A percentile compares a stretch with the other conserved stretches of the same genome.
Evolutionary conservation across 2,329 filamentous ascomycete genomes (phyloP).

Genomic region (Penicillium italicum): DNA sequence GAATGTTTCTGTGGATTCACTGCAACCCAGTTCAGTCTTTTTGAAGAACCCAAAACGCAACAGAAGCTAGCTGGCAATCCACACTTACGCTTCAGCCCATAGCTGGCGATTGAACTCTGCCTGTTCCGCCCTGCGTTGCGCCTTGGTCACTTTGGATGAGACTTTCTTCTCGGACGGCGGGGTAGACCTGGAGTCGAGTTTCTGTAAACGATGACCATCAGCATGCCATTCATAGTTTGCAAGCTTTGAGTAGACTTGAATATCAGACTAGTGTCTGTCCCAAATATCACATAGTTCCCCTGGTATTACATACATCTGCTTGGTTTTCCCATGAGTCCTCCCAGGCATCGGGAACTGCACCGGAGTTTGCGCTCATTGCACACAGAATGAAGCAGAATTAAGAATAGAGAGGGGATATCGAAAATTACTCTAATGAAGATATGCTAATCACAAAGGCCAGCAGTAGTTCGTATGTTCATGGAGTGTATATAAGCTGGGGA

Average conservation of each 20-base stretch:
- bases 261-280: not conserved
- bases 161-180: constrained; percentile 44
- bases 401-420: not conserved
- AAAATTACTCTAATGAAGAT: not conserved
- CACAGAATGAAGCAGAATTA: not conserved
- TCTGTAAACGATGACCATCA: constrained; percentile 29
- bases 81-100: constrained; percentile 77
- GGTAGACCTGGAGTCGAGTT: constrained; percentile 39
- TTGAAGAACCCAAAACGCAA: not conserved
- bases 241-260: not conserved
- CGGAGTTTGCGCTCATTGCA: constrained; percentile 46
- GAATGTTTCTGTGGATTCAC: constrained; percentile 69
- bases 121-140: constrained; percentile 75
- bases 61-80: not conserved
- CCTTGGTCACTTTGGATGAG: constrained; percentile 61
- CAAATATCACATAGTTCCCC: not conserved
- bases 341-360: constrained; percentile 72
- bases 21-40: constrained; percentile 34
- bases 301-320: constrained; percentile 58
- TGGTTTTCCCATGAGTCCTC: constrained; percentile 84
- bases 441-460: constrained; percentile 1
- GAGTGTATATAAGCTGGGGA: constrained; percentile 10
- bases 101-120: constrained; percentile 77
- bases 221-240: not conserved
- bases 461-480: constrained; percentile 14